Percentiles rank a stretch among this genome's conserved stretches.
Evolutionary conservation across 2,329 filamentous ascomycete genomes (phyloP).

Genomic region (Madurella mycetomatis): DNA sequence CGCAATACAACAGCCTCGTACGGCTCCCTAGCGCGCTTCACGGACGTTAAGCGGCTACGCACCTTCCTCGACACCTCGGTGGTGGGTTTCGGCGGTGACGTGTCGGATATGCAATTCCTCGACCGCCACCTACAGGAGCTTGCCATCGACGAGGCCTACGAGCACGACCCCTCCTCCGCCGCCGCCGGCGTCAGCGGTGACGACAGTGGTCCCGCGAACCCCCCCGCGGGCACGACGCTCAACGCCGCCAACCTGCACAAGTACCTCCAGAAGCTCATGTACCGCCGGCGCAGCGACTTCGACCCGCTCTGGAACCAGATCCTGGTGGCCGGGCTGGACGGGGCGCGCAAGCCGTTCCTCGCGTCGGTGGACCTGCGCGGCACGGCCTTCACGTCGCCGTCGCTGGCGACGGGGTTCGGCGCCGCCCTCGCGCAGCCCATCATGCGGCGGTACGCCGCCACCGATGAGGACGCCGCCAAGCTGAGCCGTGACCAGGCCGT

Average conservation of each 20-base stretch:
- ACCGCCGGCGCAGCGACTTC: conserved; percentile 90
- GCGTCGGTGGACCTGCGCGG: conserved; percentile 88
- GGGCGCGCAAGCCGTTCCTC: conserved; percentile 76
- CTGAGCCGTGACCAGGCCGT: conserved; percentile 76
- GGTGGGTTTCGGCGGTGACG: conserved; percentile 92
- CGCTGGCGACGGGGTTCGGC: conserved; percentile 89
- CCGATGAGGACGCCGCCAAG: conserved; percentile 70
- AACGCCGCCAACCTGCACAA: conserved; percentile 93
- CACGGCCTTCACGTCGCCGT: conserved; percentile 83
- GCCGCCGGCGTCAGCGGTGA: conserved; percentile 39
- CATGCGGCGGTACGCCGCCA: conserved; percentile 75
- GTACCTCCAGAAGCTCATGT: conserved; percentile 93
- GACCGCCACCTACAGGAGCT: conserved; percentile 85
- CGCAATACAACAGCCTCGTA: conserved; percentile 79
- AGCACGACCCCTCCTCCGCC: conserved; percentile 31
- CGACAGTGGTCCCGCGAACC: conserved; percentile 30
- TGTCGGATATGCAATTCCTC: conserved; percentile 98
- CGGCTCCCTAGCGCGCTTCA: conserved; percentile 93
- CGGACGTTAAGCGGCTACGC: conserved; percentile 91
- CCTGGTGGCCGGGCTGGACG: conserved; percentile 83
- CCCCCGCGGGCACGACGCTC: conserved; percentile 47
- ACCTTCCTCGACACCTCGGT: conserved; percentile 79
- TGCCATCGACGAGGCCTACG: conserved; percentile 85
- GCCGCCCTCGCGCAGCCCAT: conserved; percentile 90
- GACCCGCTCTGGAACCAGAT: conserved; percentile 97